Conservation (phyloP, 306 rosid species). For the Alnus glutinosa region DNA sequence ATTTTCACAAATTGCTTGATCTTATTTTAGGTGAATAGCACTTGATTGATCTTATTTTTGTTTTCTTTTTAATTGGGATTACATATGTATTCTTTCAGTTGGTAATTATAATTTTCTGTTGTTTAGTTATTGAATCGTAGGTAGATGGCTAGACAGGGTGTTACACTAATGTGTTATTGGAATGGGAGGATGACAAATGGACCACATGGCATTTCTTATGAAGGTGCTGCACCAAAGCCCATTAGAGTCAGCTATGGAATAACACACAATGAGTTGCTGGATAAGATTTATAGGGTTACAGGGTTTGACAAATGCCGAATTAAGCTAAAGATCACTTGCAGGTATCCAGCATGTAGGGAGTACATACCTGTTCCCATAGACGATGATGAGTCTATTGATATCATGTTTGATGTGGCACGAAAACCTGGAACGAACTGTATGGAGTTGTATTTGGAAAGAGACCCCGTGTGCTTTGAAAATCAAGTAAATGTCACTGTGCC, state of each 20-base stretch:
- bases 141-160: slow-evolving; percentile 32
- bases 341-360: slow-evolving; percentile 36
- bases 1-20: background rate
- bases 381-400: slow-evolving; percentile 31
- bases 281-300: slow-evolving; percentile 20
- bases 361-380: slow-evolving; percentile 33
- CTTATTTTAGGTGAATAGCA: background rate
- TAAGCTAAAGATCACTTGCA: slow-evolving; percentile 30
- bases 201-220: slow-evolving; percentile 32
- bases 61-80: background rate
- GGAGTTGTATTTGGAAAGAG: slow-evolving; percentile 29
- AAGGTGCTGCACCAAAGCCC: slow-evolving; percentile 32
- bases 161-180: slow-evolving; percentile 35
- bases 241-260: slow-evolving; percentile 30
- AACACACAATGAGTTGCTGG: slow-evolving; percentile 27
- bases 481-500: slow-evolving; percentile 14
- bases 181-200: slow-evolving; percentile 26
- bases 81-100: background rate
- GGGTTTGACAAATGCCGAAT: slow-evolving; percentile 25
- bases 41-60: background rate
- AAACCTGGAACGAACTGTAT: slow-evolving; percentile 31
- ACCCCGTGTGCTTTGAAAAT: slow-evolving; percentile 7
- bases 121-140: slow-evolving; percentile 16
- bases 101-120: background rate
- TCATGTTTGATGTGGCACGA: slow-evolving; percentile 31